A percentile compares a stretch with the other conserved stretches of the same genome.
phyloP scores from a whole-genome alignment of 208 protist genomes.

The Crithidia bombi region DNA sequence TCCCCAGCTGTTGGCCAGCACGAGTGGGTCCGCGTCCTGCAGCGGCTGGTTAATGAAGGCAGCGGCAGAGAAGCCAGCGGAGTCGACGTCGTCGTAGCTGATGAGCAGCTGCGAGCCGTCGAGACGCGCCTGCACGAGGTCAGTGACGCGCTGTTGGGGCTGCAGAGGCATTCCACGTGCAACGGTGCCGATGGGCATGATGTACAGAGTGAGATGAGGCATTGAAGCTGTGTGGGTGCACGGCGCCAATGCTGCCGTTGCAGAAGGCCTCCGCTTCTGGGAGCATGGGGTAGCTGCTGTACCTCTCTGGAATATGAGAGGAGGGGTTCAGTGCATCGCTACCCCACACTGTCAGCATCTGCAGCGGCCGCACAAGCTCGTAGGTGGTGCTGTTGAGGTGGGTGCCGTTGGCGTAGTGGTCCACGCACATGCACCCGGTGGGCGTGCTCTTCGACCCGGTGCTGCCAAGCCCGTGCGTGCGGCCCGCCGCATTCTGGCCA shows the following conservation, averaged over 20 bases:
- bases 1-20: conserved; percentile 38
- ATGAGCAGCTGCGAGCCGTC: conserved; percentile 10
- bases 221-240: too few species aligned
- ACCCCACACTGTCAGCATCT: background rate
- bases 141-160: conserved; percentile 5
- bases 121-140: conserved; percentile 16
- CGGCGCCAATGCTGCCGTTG: too few species aligned
- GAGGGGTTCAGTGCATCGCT: too few species aligned
- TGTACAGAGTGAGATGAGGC: too few species aligned
- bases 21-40: conserved; percentile 7
- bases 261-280: too few species aligned
- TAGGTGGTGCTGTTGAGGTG: conserved; percentile 15
- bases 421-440: too few species aligned
- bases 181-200: too few species aligned
- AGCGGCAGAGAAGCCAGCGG: background rate
- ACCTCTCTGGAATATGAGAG: too few species aligned
- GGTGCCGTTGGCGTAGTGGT: background rate
- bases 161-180: too few species aligned
- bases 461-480: background rate
- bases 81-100: background rate
- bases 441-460: too few species aligned
- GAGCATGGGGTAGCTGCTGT: too few species aligned
- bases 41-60: conserved; percentile 21
- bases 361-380: conserved; percentile 11
- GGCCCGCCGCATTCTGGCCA: background rate